Conservation (phyloP, 345 rosid genomes). For the Eucalyptus guilfoylei region DNA sequence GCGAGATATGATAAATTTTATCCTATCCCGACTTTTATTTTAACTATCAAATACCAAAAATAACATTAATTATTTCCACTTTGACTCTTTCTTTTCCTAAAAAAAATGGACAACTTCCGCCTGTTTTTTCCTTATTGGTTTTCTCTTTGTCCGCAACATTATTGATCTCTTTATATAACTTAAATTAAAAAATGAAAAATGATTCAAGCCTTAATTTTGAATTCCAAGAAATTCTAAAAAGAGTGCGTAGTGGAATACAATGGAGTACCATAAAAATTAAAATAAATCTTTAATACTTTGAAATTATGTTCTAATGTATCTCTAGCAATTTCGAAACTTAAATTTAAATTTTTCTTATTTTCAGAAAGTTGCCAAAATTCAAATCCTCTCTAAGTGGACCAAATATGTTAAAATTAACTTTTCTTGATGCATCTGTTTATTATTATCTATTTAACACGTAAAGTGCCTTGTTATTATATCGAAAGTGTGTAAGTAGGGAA, state of each 20-base stretch:
- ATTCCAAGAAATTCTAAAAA: neutral
- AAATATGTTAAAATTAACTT: neutral
- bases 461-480: neutral
- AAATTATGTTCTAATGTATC: neutral
- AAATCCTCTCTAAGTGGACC: neutral
- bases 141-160: neutral
- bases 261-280: neutral
- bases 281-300: neutral
- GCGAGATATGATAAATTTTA: too few species aligned
- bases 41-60: neutral
- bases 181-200: neutral
- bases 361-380: neutral
- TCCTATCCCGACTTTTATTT: neutral
- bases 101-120: neutral
- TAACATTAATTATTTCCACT: neutral
- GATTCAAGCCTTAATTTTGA: neutral
- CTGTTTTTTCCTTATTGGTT: neutral
- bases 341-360: neutral
- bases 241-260: neutral
- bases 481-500: neutral
- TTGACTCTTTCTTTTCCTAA: neutral
- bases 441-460: neutral
- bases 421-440: neutral
- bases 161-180: neutral
- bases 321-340: neutral